Evolutionary conservation across 148 eudicot genomes (phyloP).

Genomic region (Vaccinium macrocarpon): DNA sequence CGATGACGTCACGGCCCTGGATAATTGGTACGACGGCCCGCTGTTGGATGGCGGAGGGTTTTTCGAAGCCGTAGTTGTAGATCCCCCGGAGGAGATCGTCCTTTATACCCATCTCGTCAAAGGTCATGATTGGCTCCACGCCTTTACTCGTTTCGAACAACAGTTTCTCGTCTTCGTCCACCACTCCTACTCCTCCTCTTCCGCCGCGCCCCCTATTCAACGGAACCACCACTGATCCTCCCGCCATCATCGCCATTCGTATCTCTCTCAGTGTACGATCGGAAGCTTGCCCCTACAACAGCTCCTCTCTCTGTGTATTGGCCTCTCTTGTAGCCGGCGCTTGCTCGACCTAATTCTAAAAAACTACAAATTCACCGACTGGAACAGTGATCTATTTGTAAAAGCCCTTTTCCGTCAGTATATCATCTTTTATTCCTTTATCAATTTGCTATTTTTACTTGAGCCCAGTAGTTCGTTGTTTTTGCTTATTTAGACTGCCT

Average conservation of each 20-base stretch:
- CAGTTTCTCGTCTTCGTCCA: conserved; percentile 58
- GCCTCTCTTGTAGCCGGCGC: no score
- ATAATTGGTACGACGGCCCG: conserved; percentile 80
- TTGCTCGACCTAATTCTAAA: no score
- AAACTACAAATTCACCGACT: no score
- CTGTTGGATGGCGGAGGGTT: conserved; percentile 95
- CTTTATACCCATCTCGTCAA: conserved; percentile 86
- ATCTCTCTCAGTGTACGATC: neutral
- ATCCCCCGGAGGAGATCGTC: conserved; percentile 73
- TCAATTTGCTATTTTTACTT: no score
- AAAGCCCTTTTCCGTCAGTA: no score
- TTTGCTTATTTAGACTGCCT: no score
- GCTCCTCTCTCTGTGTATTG: no score
- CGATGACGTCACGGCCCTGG: conserved; percentile 85
- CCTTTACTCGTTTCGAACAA: conserved; percentile 74
- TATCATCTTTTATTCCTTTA: no score
- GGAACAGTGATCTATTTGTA: no score
- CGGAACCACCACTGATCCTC: conserved; percentile 45
- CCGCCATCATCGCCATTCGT: conserved; percentile 25
- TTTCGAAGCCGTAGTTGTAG: conserved; percentile 74
- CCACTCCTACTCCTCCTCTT: conserved; percentile 13
- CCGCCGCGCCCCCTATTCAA: conserved; percentile 38
- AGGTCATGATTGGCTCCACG: conserved; percentile 60
- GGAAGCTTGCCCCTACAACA: no score
- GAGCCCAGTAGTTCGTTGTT: no score